Evolutionary conservation across 805 yeast species (phyloP), one percentile per base, ranked within the genome.

Genomic region (Saccharomyces jurei): DNA sequence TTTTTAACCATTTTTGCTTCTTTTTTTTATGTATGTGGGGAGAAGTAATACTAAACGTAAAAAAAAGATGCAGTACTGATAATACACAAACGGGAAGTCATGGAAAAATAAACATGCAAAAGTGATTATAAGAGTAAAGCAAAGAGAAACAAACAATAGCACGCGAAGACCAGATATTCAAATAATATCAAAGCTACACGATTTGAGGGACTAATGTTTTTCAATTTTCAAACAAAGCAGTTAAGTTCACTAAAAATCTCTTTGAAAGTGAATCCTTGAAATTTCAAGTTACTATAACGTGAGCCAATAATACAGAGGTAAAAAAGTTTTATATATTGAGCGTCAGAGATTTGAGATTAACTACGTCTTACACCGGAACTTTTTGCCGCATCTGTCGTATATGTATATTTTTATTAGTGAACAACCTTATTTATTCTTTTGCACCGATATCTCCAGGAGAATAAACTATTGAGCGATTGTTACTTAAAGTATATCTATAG

Each of bases 191-290:
- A 46, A 49, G 21, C 46, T 17, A 49, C 46, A 2, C 57, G 58
- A 3, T 52, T 52, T 13, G 51, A 54, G 28, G 11, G 31, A 9
- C 13, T 29, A 13, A 4, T 9, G 13, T 25, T 1, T 29, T 10
- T 29, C 31, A 9, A 10, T 13, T 2, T 29, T 3, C 10, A 28
- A 9, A 28, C 29, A 9, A 28, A 3, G 29, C 10, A 28, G 2
- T 28, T 57, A 60, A 48, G 54, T 62, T 5, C 64, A 61, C 49
- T 61, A 52, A 36, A 56, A 56, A 25, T 61, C 61, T 3, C 57
- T 61, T 49, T 51, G 30, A 61, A 60, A 50, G 51, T 62, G 26
- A 25, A 13, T 56, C 62, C 9, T 56, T 60, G 6, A 52, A 56
- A 30, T 61, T 58, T 41, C 52, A 57, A 41, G 58, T 61, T 10